Percentiles rank a stretch among this genome's conserved stretches.
Evolutionary conservation across 1,284 basidiomycete species (phyloP).

Genomic region (Malassezia cuniculi): DNA sequence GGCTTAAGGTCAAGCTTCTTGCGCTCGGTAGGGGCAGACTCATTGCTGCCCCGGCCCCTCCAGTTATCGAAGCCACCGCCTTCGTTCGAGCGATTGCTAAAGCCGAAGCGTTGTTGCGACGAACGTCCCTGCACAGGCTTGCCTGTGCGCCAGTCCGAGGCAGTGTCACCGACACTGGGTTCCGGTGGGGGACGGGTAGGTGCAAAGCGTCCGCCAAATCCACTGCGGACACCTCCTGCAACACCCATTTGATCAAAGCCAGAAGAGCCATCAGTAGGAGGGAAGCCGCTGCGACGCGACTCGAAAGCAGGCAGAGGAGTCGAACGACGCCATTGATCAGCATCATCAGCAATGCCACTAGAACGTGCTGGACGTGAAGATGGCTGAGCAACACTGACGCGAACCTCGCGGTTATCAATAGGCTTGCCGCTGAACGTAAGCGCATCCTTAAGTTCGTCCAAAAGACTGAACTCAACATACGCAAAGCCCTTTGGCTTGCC

Average conservation of each 20-base stretch:
- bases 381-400: constrained; percentile 88
- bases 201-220: constrained; percentile 37
- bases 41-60: constrained; percentile 4
- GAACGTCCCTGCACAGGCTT: constrained; percentile 27
- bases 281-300: constrained; percentile 16
- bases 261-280: constrained; percentile 11
- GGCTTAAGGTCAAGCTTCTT: constrained; percentile 43
- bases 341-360: constrained; percentile 47
- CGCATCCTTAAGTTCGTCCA: constrained; percentile 72
- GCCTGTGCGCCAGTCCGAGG: constrained; percentile 41
- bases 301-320: constrained; percentile 54
- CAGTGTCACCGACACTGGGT: constrained; percentile 31
- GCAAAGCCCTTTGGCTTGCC: constrained; percentile 96
- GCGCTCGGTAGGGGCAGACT: constrained; percentile 27
- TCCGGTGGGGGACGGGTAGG: constrained; percentile 18
- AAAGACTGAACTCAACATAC: constrained; percentile 79
- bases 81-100: constrained; percentile 22
- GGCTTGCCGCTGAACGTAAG: constrained; percentile 34
- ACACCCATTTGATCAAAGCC: constrained; percentile 43
- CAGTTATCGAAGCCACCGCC: constrained; percentile 10
- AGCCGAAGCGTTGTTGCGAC: constrained; percentile 30
- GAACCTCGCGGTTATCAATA: constrained; percentile 65
- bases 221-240: constrained; percentile 28
- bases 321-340: constrained; percentile 66
- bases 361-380: constrained; percentile 46